A percentile compares a stretch with the other conserved stretches of the same genome.
Evolutionary conservation across 2,329 filamentous ascomycete species (phyloP).

Genomic region (Dactylellina leptospora): DNA sequence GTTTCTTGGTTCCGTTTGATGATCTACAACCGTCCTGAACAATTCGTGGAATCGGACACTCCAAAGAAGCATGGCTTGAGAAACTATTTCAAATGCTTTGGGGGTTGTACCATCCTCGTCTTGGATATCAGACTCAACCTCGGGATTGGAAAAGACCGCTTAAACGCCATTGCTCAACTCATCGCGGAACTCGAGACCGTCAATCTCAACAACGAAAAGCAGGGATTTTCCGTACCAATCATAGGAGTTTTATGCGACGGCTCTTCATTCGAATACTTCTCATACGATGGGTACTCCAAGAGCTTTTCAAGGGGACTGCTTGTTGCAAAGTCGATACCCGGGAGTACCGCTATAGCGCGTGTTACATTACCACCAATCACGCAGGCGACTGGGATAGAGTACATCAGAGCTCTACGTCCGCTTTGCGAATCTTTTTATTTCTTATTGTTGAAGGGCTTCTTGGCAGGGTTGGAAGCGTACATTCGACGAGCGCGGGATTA

Average conservation of each 20-base stretch:
- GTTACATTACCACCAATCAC: slow-evolving; percentile 44
- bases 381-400: slow-evolving; percentile 41
- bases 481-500: slow-evolving; percentile 48
- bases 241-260: slow-evolving; percentile 46
- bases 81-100: slow-evolving; percentile 52
- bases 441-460: slow-evolving; percentile 44
- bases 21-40: slow-evolving; percentile 50
- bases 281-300: slow-evolving; percentile 46
- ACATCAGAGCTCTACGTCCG: slow-evolving; percentile 38
- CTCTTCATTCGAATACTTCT: slow-evolving; percentile 48
- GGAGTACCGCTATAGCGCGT: slow-evolving; percentile 41
- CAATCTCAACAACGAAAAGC: slow-evolving; percentile 46
- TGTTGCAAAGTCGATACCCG: slow-evolving; percentile 35
- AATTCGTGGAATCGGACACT: slow-evolving; percentile 25
- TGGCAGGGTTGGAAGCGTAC: slow-evolving; percentile 47
- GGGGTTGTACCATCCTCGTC: slow-evolving; percentile 51
- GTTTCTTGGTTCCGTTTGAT: slow-evolving; percentile 45
- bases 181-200: slow-evolving; percentile 48
- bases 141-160: slow-evolving; percentile 39
- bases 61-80: slow-evolving; percentile 34
- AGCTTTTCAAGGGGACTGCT: slow-evolving; percentile 39
- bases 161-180: slow-evolving; percentile 42
- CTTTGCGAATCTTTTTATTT: slow-evolving; percentile 50
- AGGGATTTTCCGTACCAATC: slow-evolving; percentile 44
- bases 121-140: slow-evolving; percentile 42